Evolutionary conservation across 352 stramenopile species (phyloP).

Genomic region (Saprolegnia diclina): DNA sequence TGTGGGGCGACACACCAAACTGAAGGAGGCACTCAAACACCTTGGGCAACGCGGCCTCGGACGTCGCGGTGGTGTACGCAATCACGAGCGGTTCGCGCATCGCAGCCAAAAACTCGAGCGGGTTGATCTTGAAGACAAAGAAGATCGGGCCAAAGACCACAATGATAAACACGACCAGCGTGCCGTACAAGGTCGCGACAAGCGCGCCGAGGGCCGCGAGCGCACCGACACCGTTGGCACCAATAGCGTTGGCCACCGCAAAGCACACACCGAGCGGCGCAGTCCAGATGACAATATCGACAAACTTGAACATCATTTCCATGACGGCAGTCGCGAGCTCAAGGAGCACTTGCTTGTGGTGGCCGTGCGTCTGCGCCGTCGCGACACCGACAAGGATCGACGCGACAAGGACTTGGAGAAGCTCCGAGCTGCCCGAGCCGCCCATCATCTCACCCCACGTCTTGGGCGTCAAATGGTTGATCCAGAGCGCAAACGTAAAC

Average conservation of each 20-base stretch:
- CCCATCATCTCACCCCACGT: constrained; percentile 68
- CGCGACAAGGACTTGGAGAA: constrained; percentile 50
- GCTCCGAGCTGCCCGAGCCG: constrained; percentile 43
- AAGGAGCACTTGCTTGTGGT: constrained; percentile 44
- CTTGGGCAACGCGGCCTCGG: constrained; percentile 46
- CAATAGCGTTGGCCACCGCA: constrained; percentile 44
- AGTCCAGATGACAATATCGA: constrained; percentile 59
- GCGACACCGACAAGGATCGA: constrained; percentile 41
- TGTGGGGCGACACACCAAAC: constrained; percentile 45
- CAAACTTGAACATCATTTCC: constrained; percentile 64
- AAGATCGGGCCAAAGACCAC: constrained; percentile 43
- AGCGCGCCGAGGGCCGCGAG: constrained; percentile 38
- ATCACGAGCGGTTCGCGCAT: constrained; percentile 54
- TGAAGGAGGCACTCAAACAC: constrained; percentile 49
- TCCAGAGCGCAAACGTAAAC: constrained; percentile 47
- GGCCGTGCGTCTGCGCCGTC: constrained; percentile 33
- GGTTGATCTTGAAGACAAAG: constrained; percentile 44
- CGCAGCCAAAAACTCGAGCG: constrained; percentile 37
- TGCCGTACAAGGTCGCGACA: constrained; percentile 43
- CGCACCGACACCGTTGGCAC: constrained; percentile 38
- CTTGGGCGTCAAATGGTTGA: constrained; percentile 55
- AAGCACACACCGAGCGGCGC: constrained; percentile 53
- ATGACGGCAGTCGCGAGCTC: constrained; percentile 41
- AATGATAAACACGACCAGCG: constrained; percentile 44
- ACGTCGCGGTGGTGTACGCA: constrained; percentile 51